These are phyloP conservation scores for Cercospora janseana DNA, from an alignment of 2,329 filamentous ascomycete genomes.

Conservation along the genomic window DNA sequence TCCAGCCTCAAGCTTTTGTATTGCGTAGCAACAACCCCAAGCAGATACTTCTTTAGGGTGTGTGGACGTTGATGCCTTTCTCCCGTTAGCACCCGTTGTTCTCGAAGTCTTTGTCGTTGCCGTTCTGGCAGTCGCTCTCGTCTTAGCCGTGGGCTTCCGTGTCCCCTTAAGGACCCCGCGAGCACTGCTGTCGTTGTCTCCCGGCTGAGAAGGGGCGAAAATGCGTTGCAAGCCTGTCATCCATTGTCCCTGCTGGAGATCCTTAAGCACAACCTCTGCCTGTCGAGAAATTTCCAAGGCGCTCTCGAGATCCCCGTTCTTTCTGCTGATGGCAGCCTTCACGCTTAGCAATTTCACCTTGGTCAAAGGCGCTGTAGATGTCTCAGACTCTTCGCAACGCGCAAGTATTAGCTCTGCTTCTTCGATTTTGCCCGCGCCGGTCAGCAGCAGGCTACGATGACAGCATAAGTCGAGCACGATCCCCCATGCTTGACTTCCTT, in stretches of 20 bases:
- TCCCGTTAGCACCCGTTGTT: background rate
- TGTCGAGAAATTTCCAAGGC: conserved; percentile 24
- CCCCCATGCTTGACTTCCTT: conserved; percentile 31
- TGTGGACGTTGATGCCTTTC: background rate
- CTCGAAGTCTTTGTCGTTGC: background rate
- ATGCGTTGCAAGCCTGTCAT: background rate
- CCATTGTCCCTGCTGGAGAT: conserved; percentile 12
- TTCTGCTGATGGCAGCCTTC: conserved; percentile 24
- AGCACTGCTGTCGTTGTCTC: background rate
- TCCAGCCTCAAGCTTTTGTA: conserved; percentile 17
- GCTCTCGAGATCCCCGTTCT: conserved; percentile 26
- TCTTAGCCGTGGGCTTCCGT: background rate
- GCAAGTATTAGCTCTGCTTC: conserved; percentile 35
- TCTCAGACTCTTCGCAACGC: conserved; percentile 12
- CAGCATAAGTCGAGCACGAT: conserved; percentile 22
- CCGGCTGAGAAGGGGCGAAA: background rate
- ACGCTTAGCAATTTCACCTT: conserved; percentile 26
- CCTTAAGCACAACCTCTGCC: conserved; percentile 18
- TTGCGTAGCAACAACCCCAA: conserved; percentile 17
- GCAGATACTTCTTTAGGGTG: background rate
- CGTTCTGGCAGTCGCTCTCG: background rate
- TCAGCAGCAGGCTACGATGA: conserved; percentile 29
- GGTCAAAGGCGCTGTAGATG: conserved; percentile 12
- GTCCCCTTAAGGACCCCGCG: background rate
- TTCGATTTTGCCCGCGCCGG: conserved; percentile 29